Base-by-base conservation (phyloP, 306 rosid species). In the Oemleria cerasiformis region DNA sequence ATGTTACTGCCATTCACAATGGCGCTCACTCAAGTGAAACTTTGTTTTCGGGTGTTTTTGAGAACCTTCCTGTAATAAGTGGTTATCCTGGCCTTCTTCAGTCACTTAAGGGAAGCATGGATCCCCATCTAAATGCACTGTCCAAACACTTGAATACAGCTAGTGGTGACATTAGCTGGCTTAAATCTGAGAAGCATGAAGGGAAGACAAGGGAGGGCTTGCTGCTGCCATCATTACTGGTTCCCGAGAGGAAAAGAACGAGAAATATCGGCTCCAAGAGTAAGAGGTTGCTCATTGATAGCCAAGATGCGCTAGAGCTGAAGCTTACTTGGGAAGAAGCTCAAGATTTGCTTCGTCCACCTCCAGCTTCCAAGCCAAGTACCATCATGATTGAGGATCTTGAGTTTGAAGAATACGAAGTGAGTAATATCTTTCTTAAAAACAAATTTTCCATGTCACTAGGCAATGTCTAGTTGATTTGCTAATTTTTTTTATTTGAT, bases 281-380 rank as follows among this genome's bases (percentile, higher is more conserved):
- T 82, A 94, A 89, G 86, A 89, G 99, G 86, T 68, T 94, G 86
- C 92, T 86, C 82, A 89, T 94, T 78, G 99, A 94, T 80, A 86
- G 91, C 87, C 96, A 89, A 59, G 99, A 94, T 79, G 97, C 92
- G 53, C 80, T 91, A 76, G 97, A 94, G 82, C 82, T 94, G 76
- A 87, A 86, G 79, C 92, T 94, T 80, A 94, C 97, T 3, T 94
- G 99, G 99, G 96, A 91, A 73, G 97, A 94, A 82, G 95, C 96
- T 60, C 99, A 94, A 77, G 99, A 94, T 85, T 75, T 94, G 87
- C 97, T 94, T 43, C 85, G 92, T 78, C 97, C 99, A 51, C 97
- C 98, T 43, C 97, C 96, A 40, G 68, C 92, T 75, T 85, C 80
- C 82, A 85, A 86, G 80, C 99, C 99, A 59, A 94, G 92, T 87